Conservation (phyloP, 805 yeast species). For the Cyberlindnera mrakii region DNA sequence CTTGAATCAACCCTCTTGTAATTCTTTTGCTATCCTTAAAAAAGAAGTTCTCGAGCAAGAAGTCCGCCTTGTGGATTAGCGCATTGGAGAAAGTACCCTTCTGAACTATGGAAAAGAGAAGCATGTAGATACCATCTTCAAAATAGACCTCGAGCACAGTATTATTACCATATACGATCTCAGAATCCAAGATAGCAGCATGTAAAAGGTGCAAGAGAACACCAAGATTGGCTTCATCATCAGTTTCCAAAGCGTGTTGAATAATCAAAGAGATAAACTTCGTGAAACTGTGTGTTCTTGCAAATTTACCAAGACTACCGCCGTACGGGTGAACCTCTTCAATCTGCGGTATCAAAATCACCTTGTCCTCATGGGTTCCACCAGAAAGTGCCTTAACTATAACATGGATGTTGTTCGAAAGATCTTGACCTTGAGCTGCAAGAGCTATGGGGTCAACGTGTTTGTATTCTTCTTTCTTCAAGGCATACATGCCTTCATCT, state of each 20-base stretch:
- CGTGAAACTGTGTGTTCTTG: slow-evolving; percentile 47
- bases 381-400: slow-evolving; percentile 39
- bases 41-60: slow-evolving; percentile 45
- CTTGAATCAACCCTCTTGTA: slow-evolving; percentile 43
- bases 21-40: slow-evolving; percentile 40
- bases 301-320: slow-evolving; percentile 39
- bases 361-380: slow-evolving; percentile 21
- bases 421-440: slow-evolving; percentile 38
- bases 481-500: slow-evolving; percentile 61
- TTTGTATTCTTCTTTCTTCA: slow-evolving; percentile 41
- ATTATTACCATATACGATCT: slow-evolving; percentile 31
- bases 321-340: slow-evolving; percentile 27
- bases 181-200: slow-evolving; percentile 53
- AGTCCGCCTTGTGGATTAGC: slow-evolving; percentile 50
- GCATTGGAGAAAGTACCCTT: slow-evolving; percentile 42
- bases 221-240: slow-evolving; percentile 49
- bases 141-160: slow-evolving; percentile 40
- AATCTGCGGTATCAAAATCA: slow-evolving; percentile 44
- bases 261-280: slow-evolving; percentile 54
- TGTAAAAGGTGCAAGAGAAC: slow-evolving; percentile 64
- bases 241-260: slow-evolving; percentile 42
- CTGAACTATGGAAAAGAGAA: slow-evolving; percentile 38
- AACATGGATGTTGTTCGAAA: slow-evolving; percentile 45
- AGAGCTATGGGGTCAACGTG: slow-evolving; percentile 54
- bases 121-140: slow-evolving; percentile 24